Evolutionary conservation across 495 filamentous ascomycete species (phyloP).

Genomic region (Penicillium nucicola): DNA sequence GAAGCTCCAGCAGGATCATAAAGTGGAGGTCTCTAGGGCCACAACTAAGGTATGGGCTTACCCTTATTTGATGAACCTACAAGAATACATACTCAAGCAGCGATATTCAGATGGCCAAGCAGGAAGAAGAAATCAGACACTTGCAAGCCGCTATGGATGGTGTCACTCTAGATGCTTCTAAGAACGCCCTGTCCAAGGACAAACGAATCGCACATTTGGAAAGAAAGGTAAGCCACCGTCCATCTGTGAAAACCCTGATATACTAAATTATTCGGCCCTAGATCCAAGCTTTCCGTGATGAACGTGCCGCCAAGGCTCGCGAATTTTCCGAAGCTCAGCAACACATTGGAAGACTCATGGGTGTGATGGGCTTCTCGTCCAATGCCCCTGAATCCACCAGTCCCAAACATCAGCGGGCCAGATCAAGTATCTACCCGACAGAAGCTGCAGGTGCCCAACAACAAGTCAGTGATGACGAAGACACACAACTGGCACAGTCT

Average conservation of each 20-base stretch:
- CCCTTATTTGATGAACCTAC: neutral
- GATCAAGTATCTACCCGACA: slow-evolving; percentile 10
- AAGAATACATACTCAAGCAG: neutral
- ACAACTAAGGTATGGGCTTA: slow-evolving; percentile 21
- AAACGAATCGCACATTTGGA: slow-evolving; percentile 38
- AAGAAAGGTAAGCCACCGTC: slow-evolving; percentile 30
- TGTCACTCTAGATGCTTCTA: slow-evolving; percentile 21
- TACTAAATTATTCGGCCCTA: slow-evolving; percentile 5
- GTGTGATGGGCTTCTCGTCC: slow-evolving; percentile 42
- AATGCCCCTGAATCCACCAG: slow-evolving; percentile 18
- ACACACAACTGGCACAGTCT: slow-evolving; percentile 21
- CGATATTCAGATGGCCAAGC: slow-evolving; percentile 16
- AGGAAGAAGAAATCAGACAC: slow-evolving; percentile 21
- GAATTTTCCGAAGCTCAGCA: slow-evolving; percentile 50
- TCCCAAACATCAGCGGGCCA: slow-evolving; percentile 20
- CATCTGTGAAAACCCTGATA: neutral
- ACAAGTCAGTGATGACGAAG: slow-evolving; percentile 18
- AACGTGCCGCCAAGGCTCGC: slow-evolving; percentile 41
- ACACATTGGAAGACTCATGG: slow-evolving; percentile 45
- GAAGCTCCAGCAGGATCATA: slow-evolving; percentile 11
- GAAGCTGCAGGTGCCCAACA: slow-evolving; percentile 6
- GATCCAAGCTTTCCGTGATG: slow-evolving; percentile 39
- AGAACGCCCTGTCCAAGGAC: slow-evolving; percentile 33
- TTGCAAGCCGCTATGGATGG: slow-evolving; percentile 27
- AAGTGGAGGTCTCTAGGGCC: slow-evolving; percentile 14